Evolutionary conservation across 208 protist genomes (phyloP).

Genomic region (Trypanosoma platydactyli): DNA sequence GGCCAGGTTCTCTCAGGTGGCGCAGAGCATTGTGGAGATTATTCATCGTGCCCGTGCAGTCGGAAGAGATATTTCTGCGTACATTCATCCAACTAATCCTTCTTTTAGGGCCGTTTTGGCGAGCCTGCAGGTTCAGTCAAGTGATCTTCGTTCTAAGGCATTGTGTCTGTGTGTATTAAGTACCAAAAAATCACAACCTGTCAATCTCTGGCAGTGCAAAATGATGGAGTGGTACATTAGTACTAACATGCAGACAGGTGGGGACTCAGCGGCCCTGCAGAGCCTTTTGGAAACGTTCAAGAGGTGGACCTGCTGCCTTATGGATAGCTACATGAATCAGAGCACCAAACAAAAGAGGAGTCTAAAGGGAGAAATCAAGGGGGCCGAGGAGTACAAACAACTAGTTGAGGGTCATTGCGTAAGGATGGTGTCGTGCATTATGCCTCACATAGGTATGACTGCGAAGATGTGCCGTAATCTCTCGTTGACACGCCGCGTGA

Average conservation of each 20-base stretch:
- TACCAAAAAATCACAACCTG: conserved; percentile 51
- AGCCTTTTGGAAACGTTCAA: conserved; percentile 57
- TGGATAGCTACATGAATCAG: conserved; percentile 38
- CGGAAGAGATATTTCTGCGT: conserved; percentile 60
- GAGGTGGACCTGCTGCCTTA: conserved; percentile 72
- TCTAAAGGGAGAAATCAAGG: conserved; percentile 6
- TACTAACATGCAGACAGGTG: conserved; percentile 80
- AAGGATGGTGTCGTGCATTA: conserved; percentile 37
- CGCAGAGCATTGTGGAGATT: conserved; percentile 79
- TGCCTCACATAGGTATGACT: conserved; percentile 52
- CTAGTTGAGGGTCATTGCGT: conserved; percentile 45
- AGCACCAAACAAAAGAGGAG: conserved; percentile 19
- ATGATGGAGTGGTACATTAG: conserved; percentile 76
- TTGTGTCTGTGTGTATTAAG: conserved; percentile 68
- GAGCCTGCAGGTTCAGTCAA: conserved; percentile 46
- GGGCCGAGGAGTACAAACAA: conserved; percentile 20
- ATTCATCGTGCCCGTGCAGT: conserved; percentile 55
- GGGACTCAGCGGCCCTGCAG: conserved; percentile 73
- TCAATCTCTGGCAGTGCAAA: conserved; percentile 61
- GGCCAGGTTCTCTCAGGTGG: conserved; percentile 27
- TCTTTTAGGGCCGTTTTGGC: conserved; percentile 43
- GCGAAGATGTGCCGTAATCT: conserved; percentile 30
- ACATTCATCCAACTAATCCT: conserved; percentile 38
- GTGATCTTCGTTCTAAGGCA: conserved; percentile 67
- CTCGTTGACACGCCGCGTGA: conserved; percentile 62